Evolutionary conservation across 2,329 filamentous ascomycete species (phyloP).

Genomic region (Colletotrichum cuscutae): DNA sequence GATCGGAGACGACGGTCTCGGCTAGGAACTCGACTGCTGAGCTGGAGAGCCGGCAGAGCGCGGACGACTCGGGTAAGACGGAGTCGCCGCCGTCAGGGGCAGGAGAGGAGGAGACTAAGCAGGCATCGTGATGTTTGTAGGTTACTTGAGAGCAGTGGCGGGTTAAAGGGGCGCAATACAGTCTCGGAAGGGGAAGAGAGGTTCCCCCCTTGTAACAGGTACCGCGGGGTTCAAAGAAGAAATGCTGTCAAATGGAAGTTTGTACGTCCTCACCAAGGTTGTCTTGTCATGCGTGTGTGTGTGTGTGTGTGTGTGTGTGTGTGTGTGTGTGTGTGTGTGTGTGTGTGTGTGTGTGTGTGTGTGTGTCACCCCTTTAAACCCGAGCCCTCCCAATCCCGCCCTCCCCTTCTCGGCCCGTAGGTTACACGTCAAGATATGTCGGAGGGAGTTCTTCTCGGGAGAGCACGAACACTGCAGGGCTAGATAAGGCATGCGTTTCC

Average conservation of each 20-base stretch:
- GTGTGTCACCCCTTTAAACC: too few species aligned
- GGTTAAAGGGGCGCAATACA: not conserved
- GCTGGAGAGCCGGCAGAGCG: conserved; percentile 25
- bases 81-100: conserved; percentile 17
- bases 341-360: too few species aligned
- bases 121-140: conserved; percentile 13
- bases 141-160: not conserved
- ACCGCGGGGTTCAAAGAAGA: not conserved
- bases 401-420: not conserved
- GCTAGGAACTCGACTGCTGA: conserved; percentile 20
- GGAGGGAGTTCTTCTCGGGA: not conserved
- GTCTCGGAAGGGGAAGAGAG: not conserved
- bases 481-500: not conserved
- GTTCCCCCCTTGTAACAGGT: not conserved
- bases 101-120: conserved; percentile 31
- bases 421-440: not conserved
- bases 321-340: too few species aligned
- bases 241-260: not conserved
- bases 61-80: conserved; percentile 21
- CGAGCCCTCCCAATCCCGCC: not conserved
- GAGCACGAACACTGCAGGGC: not conserved
- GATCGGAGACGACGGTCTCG: conserved; percentile 24
- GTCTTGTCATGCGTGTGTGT: not conserved
- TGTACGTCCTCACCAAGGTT: not conserved
- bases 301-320: too few species aligned